Base-by-base conservation (phyloP, 176 grass and related monocot genomes). In the Lolium rigidum region DNA sequence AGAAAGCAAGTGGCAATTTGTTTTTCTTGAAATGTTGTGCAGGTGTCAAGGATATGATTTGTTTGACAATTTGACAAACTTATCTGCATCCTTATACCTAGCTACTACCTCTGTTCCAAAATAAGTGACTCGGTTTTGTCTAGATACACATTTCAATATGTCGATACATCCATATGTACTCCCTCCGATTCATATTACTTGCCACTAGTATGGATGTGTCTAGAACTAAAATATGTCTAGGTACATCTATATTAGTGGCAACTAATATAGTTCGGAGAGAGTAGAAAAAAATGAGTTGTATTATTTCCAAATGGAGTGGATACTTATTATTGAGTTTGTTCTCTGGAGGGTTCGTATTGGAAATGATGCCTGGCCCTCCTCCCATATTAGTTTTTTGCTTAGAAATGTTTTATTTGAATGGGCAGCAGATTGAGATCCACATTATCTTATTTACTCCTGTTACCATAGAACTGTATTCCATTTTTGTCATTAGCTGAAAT, bases 41-140 rank as follows among this genome's bases (percentile, higher is more conserved):
- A 24, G 82, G 26, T 86, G 84, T 56, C 65, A 70, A 83, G 12
- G 18, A 14, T 86, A 17, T 35, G 24, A 37, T 62, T 90, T 61
- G 18, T 43, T 82, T 90, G 72, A 89, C 82, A 67, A 67, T 80
- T 76, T 81, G 21, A 79, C 50, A 35, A 5, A 10, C 15, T 38
- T 80, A 73, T 80, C 22, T 55, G 26, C 57, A 39, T 9, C 48
- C 75, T 78, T 78, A 51, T 52, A 44, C 39, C 43, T 63, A 24
- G 74, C 26, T 63, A 61, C 41, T 43, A 6, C 41, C 41, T 43
- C 2, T 35, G 31, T 35, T 35, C 31, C 31, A 35, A 35, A 35
- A 35, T 35, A 35, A 35, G 31, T 35, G 31, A 35, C 31, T 35
- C 31, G 31, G 31, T 35, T 35, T 35, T 2, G 31, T 35, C 31